Conservation (phyloP, 2,329 filamentous ascomycete species). For the Trichoderma sp. region DNA sequence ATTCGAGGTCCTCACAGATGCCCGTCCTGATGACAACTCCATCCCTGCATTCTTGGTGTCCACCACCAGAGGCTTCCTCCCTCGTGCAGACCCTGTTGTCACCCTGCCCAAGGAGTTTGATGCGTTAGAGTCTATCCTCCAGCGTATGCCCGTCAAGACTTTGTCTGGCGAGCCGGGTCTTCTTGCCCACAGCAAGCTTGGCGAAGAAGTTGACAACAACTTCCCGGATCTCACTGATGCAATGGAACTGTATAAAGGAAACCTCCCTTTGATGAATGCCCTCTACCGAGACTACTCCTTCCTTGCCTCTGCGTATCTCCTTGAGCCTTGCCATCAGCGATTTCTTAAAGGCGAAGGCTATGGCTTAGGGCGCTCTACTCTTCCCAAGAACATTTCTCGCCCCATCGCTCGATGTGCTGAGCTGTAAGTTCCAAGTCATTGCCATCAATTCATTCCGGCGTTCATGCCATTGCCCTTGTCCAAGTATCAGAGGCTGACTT, state of each 20-base stretch:
- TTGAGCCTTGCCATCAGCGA: constrained; percentile 85
- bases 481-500: background rate
- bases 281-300: constrained; percentile 92
- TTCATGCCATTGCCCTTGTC: background rate
- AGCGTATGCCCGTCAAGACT: constrained; percentile 78
- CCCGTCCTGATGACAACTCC: constrained; percentile 61
- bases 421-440: constrained; percentile 64
- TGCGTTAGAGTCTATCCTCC: constrained; percentile 68
- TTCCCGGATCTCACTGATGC: constrained; percentile 75
- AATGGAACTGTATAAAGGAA: constrained; percentile 70
- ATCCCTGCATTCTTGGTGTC: constrained; percentile 79
- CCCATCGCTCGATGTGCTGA: constrained; percentile 83
- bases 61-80: constrained; percentile 72
- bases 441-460: no score
- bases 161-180: constrained; percentile 73
- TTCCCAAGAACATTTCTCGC: constrained; percentile 74
- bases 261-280: constrained; percentile 80
- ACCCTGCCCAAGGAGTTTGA: constrained; percentile 73
- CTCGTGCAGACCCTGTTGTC: constrained; percentile 63
- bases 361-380: constrained; percentile 70
- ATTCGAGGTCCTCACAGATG: constrained; percentile 66
- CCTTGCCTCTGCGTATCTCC: constrained; percentile 82
- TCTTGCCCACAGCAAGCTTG: constrained; percentile 72
- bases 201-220: constrained; percentile 70
- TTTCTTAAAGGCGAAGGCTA: constrained; percentile 72